Percentiles rank a stretch among this genome's conserved stretches.
phyloP scores from a whole-genome alignment of 73 alveolate species.

The Uronychia binucleata region DNA sequence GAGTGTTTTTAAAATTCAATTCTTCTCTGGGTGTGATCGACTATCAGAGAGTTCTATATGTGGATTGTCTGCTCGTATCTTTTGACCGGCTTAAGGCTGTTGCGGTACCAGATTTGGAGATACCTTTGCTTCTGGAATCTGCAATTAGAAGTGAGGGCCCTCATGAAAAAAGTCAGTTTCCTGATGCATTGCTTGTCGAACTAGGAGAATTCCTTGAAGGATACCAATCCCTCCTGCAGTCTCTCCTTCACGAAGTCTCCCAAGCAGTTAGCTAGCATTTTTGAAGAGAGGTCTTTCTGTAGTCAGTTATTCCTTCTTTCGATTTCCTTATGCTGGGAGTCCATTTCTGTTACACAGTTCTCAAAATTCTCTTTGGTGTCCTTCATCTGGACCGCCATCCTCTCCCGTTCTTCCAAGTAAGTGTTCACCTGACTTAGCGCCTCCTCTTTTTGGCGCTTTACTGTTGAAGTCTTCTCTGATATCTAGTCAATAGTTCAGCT shows the following conservation, averaged over 20 bases:
- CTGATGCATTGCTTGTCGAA: neutral
- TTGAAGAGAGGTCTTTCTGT: neutral
- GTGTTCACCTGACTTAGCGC: neutral
- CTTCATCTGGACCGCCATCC: neutral
- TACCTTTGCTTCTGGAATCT: neutral
- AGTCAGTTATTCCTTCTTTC: neutral
- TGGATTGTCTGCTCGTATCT: neutral
- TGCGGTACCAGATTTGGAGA: neutral
- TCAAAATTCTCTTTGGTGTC: neutral
- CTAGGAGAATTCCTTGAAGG: neutral
- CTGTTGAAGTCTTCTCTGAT: neutral
- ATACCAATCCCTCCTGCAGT: neutral
- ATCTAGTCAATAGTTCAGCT: neutral
- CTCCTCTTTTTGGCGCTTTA: neutral
- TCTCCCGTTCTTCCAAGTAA: neutral
- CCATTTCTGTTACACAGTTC: neutral
- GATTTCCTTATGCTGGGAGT: neutral
- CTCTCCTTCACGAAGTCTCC: neutral
- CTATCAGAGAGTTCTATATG: neutral
- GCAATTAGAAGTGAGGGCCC: neutral
- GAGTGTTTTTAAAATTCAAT: neutral
- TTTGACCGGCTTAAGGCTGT: neutral
- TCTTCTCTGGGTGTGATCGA: neutral
- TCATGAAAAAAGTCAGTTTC: neutral
- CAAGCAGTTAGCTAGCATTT: neutral